Evolutionary conservation across 768 basidiomycete species (phyloP), one percentile per base, ranked within the genome.

Genomic region (Collybiopsis confluens): DNA sequence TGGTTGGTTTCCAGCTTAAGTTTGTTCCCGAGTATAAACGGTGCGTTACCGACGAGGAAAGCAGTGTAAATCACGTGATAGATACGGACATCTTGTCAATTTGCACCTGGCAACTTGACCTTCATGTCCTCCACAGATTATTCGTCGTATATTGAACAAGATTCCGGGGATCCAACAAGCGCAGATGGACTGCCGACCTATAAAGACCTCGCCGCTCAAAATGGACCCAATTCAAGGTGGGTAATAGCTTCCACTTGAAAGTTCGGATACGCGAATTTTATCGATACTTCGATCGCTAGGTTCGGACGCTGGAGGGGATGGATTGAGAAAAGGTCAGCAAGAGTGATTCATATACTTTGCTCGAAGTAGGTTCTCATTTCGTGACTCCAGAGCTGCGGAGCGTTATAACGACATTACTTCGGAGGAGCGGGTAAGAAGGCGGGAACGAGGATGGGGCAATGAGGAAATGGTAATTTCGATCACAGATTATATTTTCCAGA

Each of bases 221-320:
- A 83, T 57, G 89, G 88, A 41, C 86, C 90, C 4, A 92, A 92
- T 71, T 92, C 90, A 33, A 86, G 90, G 89, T 80, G 66, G 60
- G 74, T 71, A 92, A 88, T 28, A 85, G 90, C 88, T 79, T 65
- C 30, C 5, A 13, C 13, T 33, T 33, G 5, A 33, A 6, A 26
- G 11, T 46, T n/a, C 53, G 45, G 30, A 50, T 57, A 13, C 30
- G 30, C 30, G 30, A 33, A 33, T 33, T n/a, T 56, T 53, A 51
- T 59, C 46, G 54, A 59, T 42, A 47, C 16, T 46, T 30, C 54
- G 56, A 54, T 58, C 18, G 20, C 8, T 60, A 92, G 90, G 62
- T 92, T 92, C 61, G 90, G 90, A 18, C 75, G 90, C 54, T 93
- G 90, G 90, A 80, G 78, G 64, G 82, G 83, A 5, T 93, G 90